Percentiles rank a stretch among this genome's conserved stretches.
phyloP scores from a whole-genome alignment of 805 yeast genomes.

The Metschnikowia bowlesiae region DNA sequence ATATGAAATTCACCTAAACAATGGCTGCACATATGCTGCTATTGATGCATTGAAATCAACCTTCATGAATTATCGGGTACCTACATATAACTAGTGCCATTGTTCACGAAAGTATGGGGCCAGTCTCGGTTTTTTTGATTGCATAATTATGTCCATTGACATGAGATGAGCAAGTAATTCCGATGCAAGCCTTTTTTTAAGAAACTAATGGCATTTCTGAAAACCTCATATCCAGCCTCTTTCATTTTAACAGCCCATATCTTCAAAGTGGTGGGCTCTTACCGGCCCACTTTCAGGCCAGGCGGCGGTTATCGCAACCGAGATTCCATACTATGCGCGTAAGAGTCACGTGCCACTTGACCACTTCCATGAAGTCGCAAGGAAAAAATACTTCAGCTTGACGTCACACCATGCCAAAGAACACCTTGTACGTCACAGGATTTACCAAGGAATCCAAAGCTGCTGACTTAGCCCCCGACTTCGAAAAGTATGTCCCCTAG shows the following conservation, averaged over 20 bases:
- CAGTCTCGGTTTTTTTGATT: not conserved
- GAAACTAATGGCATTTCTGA: not conserved
- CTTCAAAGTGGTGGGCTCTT: not conserved
- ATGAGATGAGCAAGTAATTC: not conserved
- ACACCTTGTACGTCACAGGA: slow-evolving; percentile 55
- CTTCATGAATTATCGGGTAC: not conserved
- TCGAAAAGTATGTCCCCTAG: slow-evolving; percentile 50
- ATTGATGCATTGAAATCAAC: not conserved
- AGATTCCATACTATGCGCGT: not conserved
- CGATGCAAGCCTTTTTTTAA: not conserved
- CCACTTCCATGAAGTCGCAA: not conserved
- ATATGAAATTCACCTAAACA: not conserved
- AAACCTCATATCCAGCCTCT: not conserved
- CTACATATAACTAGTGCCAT: not conserved
- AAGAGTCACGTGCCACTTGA: not conserved
- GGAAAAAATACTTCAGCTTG: slow-evolving; percentile 2
- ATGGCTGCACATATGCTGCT: not conserved
- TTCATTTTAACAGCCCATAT: not conserved
- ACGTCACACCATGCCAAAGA: slow-evolving; percentile 33
- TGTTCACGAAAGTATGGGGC: not conserved
- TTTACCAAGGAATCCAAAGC: slow-evolving; percentile 52
- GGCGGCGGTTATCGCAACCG: not conserved
- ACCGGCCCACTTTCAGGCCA: not conserved
- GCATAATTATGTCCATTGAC: not conserved
- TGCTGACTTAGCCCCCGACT: slow-evolving; percentile 53